phyloP scores from a whole-genome alignment of 1,284 basidiomycete species.

The Sporisorium iseilematis-ciliati region DNA sequence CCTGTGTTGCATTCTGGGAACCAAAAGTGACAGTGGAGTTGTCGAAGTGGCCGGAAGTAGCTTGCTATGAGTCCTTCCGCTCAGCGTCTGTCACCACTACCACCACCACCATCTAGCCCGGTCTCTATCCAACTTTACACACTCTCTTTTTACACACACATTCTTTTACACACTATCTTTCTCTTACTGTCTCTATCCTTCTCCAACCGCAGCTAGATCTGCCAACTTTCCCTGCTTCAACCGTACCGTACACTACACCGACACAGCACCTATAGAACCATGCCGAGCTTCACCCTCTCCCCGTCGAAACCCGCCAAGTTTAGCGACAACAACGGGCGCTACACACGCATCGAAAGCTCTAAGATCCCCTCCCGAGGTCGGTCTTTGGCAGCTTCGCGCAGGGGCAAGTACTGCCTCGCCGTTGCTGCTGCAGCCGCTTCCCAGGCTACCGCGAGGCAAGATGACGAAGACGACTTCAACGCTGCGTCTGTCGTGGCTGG shows the following conservation, averaged over 20 bases:
- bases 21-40: not conserved
- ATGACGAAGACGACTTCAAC: constrained; percentile 15
- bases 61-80: not conserved
- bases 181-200: not conserved
- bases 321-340: constrained; percentile 39
- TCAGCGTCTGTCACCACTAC: not conserved
- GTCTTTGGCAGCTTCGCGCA: constrained; percentile 27
- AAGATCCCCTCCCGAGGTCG: constrained; percentile 43
- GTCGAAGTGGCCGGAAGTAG: constrained; percentile 13
- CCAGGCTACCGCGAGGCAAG: not conserved
- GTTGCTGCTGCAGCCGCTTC: constrained; percentile 28
- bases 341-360: constrained; percentile 41
- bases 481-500: constrained; percentile 25
- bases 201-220: not conserved
- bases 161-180: not conserved
- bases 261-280: not conserved
- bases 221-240: not conserved
- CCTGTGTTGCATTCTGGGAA: constrained; percentile 15
- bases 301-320: constrained; percentile 36
- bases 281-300: constrained; percentile 37
- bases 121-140: constrained; percentile 10
- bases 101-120: constrained; percentile 9
- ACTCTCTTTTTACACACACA: constrained; percentile 15
- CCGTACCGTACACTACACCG: not conserved
- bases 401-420: constrained; percentile 38